Base-by-base conservation (phyloP, 78 protist species). In the Thecamonas trahens region DNA sequence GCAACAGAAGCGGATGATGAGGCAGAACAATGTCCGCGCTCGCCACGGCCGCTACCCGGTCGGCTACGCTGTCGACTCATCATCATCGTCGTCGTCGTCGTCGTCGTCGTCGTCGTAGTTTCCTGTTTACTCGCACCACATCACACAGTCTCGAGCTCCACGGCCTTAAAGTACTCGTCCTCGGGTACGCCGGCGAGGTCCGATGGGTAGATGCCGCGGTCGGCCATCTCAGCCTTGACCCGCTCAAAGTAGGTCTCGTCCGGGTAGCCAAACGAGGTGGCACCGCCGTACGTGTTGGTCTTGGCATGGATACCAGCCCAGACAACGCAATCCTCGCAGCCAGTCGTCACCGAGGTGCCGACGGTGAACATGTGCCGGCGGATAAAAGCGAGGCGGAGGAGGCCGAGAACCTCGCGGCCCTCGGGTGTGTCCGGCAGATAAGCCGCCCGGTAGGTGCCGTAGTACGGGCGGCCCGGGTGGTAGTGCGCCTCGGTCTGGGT, bases 161-260 rank as follows among this genome's bases (percentile, higher is more conserved):
- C n/a, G n/a, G n/a, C n/a, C n/a, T n/a, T n/a, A n/a, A n/a, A n/a
- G n/a, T n/a, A n/a, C n/a, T n/a, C n/a, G n/a, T n/a, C n/a, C n/a
- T n/a, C n/a, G n/a, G n/a, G n/a, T n/a, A n/a, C n/a, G n/a, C n/a
- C n/a, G n/a, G n/a, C n/a, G n/a, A n/a, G n/a, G n/a, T n/a, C n/a
- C n/a, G n/a, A n/a, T n/a, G n/a, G n/a, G n/a, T n/a, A n/a, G n/a
- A n/a, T n/a, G n/a, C 55, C 55, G 20, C 22, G 20, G 22, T 50
- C 55, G 55, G 34, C 34, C 20, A 50, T 20, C 55, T 50, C 55
- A 24, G 20, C 55, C 22, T 50, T 50, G 20, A 50, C 55, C 20
- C 55, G 55, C 22, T 50, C 55, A 20, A 50, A 50, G 55, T 50
- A 50, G 22, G 55, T 50, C 22, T 50, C 55, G 55, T 50, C 55